Percentiles rank a stretch among this genome's conserved stretches.
Conservation (phyloP, 441 rosid species). For the Erodium trifolium region DNA sequence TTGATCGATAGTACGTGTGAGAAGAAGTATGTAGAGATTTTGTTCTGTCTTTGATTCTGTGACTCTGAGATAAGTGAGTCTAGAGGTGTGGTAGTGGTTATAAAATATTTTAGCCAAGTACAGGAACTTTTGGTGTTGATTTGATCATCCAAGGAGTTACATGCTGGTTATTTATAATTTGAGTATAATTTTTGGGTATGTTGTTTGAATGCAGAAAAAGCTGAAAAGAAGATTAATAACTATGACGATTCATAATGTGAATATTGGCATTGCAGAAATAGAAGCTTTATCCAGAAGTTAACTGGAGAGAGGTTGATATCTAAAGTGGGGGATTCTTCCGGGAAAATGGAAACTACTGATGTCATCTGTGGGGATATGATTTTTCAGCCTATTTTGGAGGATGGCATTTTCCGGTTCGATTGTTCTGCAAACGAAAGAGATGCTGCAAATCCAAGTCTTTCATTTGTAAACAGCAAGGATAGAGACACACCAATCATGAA, state of each 20-base stretch:
- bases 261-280: slow-evolving; percentile 31
- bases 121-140: slow-evolving; percentile 2
- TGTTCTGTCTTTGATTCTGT: not conserved
- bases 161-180: not conserved
- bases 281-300: slow-evolving; percentile 8
- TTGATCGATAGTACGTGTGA: not conserved
- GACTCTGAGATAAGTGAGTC: not conserved
- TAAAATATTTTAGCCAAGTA: not conserved
- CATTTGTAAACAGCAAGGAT: slow-evolving; percentile 46
- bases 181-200: not conserved
- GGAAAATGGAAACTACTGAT: slow-evolving; percentile 27
- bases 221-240: not conserved
- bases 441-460: slow-evolving; percentile 61
- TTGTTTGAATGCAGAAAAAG: slow-evolving; percentile 2
- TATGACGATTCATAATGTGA: not conserved
- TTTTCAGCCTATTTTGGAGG: slow-evolving; percentile 61
- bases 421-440: slow-evolving; percentile 47
- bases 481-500: slow-evolving; percentile 44
- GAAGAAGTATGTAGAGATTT: not conserved
- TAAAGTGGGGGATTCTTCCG: slow-evolving; percentile 37
- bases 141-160: not conserved
- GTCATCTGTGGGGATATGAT: slow-evolving; percentile 42
- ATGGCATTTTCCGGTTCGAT: slow-evolving; percentile 74
- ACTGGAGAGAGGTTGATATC: slow-evolving; percentile 16
- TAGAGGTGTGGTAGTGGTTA: not conserved